Evolutionary conservation across 2,329 filamentous ascomycete species (phyloP), one percentile per base, ranked within the genome.

Genomic region (Neonectria ditissima): DNA sequence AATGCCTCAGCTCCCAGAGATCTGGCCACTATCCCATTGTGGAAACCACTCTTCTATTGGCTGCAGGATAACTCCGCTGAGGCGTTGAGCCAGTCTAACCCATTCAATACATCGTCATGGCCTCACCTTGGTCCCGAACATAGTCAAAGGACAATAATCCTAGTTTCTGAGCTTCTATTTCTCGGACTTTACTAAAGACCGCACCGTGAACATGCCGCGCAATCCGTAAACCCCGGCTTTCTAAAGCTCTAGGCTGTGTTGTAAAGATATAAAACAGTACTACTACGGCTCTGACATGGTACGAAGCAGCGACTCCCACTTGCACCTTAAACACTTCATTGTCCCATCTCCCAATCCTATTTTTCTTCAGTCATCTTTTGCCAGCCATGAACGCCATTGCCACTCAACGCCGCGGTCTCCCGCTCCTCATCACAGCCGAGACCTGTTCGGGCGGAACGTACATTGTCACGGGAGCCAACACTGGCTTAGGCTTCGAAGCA

Each of bases 401-500:
- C 9, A 50, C 18, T 18, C 60, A 62, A 41, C 41, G 16, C 18
- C 55, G 32, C 16, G 53, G 30, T 1, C 65, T 66, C n/a, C 65
- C 65, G 13, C 59, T 66, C 32, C 20, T 48, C 45, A 51, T 55
- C 13, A 55, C 55, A 3, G 16, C 55, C 22, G 51, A 64, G 45
- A 52, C 48, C 26, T 63, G 54, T 34, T 39, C 62, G 3, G 61
- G 59, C 28, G 61, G 68, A 74, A 75, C 71, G 8, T 67, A 80
- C 57, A 75, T 82, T 30, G 69, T 82, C 44, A 82, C 79, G 1
- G 80, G 80, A 37, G 74, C 78, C 54, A 82, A 82, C 59, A 73
- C 68, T 20, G 80, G 80, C 9, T 71, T 82, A 1, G 80, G 80
- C 2, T 72, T 79, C 20, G 80, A 82, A 65, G 77, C 79, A 7